These are phyloP conservation scores for Globisporangium nagaii DNA, from an alignment of 352 stramenopile genomes.

Conservation along the genomic window DNA sequence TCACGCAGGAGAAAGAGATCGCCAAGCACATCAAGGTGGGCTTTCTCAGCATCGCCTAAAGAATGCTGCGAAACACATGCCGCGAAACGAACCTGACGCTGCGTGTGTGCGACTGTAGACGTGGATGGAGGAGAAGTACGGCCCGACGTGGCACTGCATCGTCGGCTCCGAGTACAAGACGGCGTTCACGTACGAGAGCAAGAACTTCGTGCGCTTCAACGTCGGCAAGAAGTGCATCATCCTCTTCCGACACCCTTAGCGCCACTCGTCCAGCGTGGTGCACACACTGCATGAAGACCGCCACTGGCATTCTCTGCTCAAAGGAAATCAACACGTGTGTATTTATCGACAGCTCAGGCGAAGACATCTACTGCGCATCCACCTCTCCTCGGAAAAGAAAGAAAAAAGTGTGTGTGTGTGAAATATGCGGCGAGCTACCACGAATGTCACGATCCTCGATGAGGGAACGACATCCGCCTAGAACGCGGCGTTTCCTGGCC, in stretches of 20 bases:
- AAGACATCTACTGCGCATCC: background rate
- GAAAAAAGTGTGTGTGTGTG: background rate
- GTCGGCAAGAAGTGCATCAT: slow-evolving; percentile 85
- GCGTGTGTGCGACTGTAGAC: slow-evolving; percentile 14
- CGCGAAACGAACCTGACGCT: no score
- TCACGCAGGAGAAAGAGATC: slow-evolving; percentile 74
- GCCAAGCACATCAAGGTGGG: slow-evolving; percentile 48
- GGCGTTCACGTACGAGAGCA: slow-evolving; percentile 72
- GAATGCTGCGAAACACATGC: no score
- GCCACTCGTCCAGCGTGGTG: no score
- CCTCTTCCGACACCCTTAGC: slow-evolving; percentile 65
- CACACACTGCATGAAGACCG: no score
- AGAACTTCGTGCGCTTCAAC: slow-evolving; percentile 84
- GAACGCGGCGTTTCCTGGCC: slow-evolving; percentile 92
- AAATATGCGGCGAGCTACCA: background rate
- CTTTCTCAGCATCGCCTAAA: no score
- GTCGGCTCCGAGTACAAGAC: slow-evolving; percentile 75
- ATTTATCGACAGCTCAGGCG: slow-evolving; percentile 1
- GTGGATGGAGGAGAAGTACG: slow-evolving; percentile 46
- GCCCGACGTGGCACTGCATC: slow-evolving; percentile 72
- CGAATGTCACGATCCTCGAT: no score
- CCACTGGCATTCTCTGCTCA: background rate
- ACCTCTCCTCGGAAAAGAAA: background rate
- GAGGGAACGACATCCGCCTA: slow-evolving; percentile 21
- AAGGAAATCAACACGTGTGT: background rate